phyloP scores from a whole-genome alignment of 2,329 filamentous ascomycete genomes.

The Zelopaecilomyces penicillatus region DNA sequence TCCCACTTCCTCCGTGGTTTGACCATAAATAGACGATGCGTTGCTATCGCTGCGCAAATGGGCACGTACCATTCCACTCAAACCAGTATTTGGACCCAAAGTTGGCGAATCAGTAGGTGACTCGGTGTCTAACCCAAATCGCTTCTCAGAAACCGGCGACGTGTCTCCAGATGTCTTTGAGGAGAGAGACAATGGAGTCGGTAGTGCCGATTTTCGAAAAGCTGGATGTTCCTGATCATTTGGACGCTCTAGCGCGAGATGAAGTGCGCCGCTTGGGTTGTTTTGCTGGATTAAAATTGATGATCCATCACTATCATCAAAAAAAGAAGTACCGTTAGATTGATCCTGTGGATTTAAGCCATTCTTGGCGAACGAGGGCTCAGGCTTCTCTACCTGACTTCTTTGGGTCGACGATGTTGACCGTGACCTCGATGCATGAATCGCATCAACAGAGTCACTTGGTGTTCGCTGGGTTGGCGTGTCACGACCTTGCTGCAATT shows the following conservation, averaged over 20 bases:
- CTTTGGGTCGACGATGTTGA: conserved; percentile 39
- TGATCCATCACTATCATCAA: conserved; percentile 36
- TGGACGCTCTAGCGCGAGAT: conserved; percentile 36
- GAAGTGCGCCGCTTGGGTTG: conserved; percentile 19
- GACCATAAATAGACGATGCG: conserved; percentile 67
- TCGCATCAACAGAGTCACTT: conserved; percentile 37
- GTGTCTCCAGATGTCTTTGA: conserved; percentile 12
- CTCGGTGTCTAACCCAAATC: too few relatives aligned
- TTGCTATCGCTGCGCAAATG: conserved; percentile 78
- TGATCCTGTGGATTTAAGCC: conserved; percentile 27
- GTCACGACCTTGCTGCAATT: conserved; percentile 68
- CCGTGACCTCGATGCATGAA: conserved; percentile 29
- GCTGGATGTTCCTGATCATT: conserved; percentile 48
- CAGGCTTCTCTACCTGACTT: conserved; percentile 24
- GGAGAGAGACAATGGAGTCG: conserved; percentile 33
- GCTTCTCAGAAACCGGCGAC: conserved; percentile 14
- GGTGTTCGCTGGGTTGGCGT: conserved; percentile 43
- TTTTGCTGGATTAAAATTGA: conserved; percentile 10
- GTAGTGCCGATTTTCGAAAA: conserved; percentile 37
- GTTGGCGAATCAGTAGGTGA: conserved; percentile 62
- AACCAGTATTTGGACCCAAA: conserved; percentile 57
- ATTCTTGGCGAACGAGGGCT: conserved; percentile 18
- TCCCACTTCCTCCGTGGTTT: conserved; percentile 27
- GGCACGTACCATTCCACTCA: conserved; percentile 75
- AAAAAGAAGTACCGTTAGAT: conserved; percentile 29